A percentile compares a stretch with the other conserved stretches of the same genome.
Conservation (phyloP, 345 rosid genomes). For the Arabis alpina region DNA sequence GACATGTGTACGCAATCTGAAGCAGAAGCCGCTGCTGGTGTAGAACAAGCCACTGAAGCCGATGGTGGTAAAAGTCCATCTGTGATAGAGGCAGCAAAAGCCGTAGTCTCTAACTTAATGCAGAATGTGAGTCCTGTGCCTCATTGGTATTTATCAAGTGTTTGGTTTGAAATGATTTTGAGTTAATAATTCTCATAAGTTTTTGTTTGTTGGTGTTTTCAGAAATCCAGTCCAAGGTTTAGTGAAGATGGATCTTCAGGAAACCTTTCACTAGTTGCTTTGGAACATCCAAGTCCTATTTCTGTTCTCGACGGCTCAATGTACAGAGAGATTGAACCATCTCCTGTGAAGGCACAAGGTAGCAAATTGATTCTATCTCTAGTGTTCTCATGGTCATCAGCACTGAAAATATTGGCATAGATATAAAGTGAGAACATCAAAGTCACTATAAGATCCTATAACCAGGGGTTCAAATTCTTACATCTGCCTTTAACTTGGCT, state of each 20-base stretch:
- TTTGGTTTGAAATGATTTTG: constrained; percentile 13
- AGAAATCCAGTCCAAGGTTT: constrained; percentile 57
- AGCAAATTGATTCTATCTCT: neutral
- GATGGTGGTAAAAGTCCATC: constrained; percentile 52
- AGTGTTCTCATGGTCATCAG: constrained; percentile 7
- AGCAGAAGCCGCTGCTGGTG: constrained; percentile 43
- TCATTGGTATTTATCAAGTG: constrained; percentile 3
- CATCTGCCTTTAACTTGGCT: constrained; percentile 20
- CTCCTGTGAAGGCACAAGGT: constrained; percentile 59
- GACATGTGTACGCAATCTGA: constrained; percentile 64
- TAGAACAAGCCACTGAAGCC: constrained; percentile 42
- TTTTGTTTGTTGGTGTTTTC: constrained; percentile 25
- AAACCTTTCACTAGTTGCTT: constrained; percentile 51
- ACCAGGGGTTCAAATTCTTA: constrained; percentile 20
- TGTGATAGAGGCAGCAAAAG: constrained; percentile 41
- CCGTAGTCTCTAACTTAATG: constrained; percentile 49
- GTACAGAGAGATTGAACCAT: constrained; percentile 62
- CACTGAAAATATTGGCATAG: constrained; percentile 18
- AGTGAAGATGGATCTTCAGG: constrained; percentile 54
- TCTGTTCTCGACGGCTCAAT: constrained; percentile 74
- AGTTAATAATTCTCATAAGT: neutral
- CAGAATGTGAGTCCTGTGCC: constrained; percentile 54
- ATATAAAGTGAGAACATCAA: constrained; percentile 15
- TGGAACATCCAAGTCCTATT: constrained; percentile 86
- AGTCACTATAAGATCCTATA: constrained; percentile 12